A percentile compares a stretch with the other conserved stretches of the same genome.
Evolutionary conservation across 148 eudicot genomes (phyloP).

Genomic region (Selenicereus undatus): DNA sequence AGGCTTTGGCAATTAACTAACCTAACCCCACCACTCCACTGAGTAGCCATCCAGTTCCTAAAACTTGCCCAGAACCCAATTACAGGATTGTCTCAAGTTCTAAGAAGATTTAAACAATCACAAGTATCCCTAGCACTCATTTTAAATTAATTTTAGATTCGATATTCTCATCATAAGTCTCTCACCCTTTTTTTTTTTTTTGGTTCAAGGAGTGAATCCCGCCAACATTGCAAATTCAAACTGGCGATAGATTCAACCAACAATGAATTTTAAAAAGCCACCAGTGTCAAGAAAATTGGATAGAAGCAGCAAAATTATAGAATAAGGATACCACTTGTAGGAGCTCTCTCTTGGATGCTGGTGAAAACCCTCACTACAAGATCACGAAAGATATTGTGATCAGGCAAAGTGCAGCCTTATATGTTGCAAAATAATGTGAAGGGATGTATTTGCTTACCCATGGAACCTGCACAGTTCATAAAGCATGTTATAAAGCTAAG

Average conservation of each 20-base stretch:
- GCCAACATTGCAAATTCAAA: not conserved
- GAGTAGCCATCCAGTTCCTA: not conserved
- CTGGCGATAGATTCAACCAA: not conserved
- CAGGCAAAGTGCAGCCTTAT: not conserved
- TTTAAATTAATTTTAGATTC: not conserved
- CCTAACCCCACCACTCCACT: not conserved
- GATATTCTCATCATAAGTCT: not conserved
- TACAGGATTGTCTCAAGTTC: not conserved
- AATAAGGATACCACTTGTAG: slow-evolving; percentile 72
- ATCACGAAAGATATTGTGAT: slow-evolving; percentile 4
- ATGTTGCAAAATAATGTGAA: not conserved
- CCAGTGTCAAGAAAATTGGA: not conserved
- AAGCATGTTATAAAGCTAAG: slow-evolving; percentile 88
- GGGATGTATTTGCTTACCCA: slow-evolving; percentile 50
- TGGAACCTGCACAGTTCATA: slow-evolving; percentile 87
- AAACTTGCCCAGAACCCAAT: not conserved
- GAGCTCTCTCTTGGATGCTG: slow-evolving; percentile 94
- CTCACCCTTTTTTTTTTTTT: no score
- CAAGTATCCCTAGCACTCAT: not conserved
- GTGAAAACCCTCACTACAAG: slow-evolving; percentile 88
- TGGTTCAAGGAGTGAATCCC: no score
- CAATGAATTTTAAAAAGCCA: not conserved
- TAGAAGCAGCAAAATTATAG: not conserved
- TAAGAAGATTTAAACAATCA: not conserved
- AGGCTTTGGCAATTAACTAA: not conserved